phyloP scores from a whole-genome alignment of 441 rosid species.

The Populus trichocarpa region DNA sequence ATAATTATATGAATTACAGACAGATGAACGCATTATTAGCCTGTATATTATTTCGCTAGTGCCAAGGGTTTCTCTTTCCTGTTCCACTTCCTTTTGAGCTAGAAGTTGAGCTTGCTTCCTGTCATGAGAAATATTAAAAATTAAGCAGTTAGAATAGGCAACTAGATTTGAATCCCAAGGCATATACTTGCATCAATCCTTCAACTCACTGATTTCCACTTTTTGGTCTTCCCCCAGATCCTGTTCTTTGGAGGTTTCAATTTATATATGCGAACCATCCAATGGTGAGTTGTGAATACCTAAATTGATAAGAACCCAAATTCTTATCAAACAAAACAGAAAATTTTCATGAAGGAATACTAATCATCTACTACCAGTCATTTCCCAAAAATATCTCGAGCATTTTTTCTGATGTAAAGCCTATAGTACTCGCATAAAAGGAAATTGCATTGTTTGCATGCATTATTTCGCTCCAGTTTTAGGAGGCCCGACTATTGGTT shows the following conservation, averaged over 20 bases:
- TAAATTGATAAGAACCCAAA: constrained; percentile 24
- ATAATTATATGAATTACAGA: constrained; percentile 17
- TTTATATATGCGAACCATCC: constrained; percentile 99
- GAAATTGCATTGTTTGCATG: background rate
- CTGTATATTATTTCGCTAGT: constrained; percentile 23
- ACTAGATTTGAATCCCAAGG: background rate
- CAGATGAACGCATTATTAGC: constrained; percentile 8
- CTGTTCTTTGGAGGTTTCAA: constrained; percentile 83
- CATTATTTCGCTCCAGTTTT: background rate
- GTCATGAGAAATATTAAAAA: constrained; percentile 20
- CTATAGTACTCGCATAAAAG: background rate
- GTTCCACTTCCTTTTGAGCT: constrained; percentile 45
- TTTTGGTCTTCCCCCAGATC: constrained; percentile 74
- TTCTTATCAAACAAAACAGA: background rate
- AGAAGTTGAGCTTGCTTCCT: constrained; percentile 59
- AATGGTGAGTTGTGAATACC: constrained; percentile 98
- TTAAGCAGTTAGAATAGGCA: background rate
- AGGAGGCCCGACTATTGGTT: background rate
- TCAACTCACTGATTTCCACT: constrained; percentile 59
- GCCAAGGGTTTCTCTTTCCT: constrained; percentile 87
- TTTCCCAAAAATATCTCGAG: background rate
- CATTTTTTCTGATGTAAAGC: background rate
- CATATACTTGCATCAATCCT: background rate
- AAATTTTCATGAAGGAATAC: background rate
- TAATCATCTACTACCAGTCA: background rate